These are phyloP conservation scores for Paracorniculantispora psalliotae DNA, from an alignment of 2,329 filamentous ascomycete species.

Conservation along the genomic window DNA sequence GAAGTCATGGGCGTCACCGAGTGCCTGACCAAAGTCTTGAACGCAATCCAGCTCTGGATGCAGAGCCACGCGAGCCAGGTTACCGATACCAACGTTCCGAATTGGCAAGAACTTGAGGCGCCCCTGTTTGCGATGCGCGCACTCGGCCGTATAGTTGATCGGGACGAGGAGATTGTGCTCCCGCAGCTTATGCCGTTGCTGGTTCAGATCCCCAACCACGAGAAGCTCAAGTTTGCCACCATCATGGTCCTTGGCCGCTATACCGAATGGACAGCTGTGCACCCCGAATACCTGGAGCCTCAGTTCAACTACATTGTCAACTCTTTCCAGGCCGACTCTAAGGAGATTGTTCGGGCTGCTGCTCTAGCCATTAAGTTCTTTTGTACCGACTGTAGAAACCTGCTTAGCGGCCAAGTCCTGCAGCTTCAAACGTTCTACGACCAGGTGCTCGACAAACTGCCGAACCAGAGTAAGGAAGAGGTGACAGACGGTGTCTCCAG, in stretches of 20 bases:
- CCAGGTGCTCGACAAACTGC: conserved; percentile 79
- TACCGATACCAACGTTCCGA: conserved; percentile 69
- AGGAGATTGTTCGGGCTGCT: conserved; percentile 85
- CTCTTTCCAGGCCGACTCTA: conserved; percentile 82
- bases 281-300: conserved; percentile 84
- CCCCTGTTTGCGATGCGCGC: conserved; percentile 93
- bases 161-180: conserved; percentile 79
- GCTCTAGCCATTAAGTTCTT: conserved; percentile 96
- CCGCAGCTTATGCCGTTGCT: conserved; percentile 90
- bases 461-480: conserved; percentile 85
- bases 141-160: conserved; percentile 93
- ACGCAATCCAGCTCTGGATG: conserved; percentile 84
- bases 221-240: conserved; percentile 96
- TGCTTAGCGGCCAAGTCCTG: conserved; percentile 75
- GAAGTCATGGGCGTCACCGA: conserved; percentile 92
- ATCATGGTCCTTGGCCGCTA: conserved; percentile 97
- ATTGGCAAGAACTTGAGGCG: conserved; percentile 95
- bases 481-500: conserved; percentile 92
- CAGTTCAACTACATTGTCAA: conserved; percentile 95
- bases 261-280: conserved; percentile 94
- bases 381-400: conserved; percentile 86
- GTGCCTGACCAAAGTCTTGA: conserved; percentile 83
- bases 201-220: conserved; percentile 89
- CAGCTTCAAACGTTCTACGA: conserved; percentile 93
- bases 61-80: conserved; percentile 73